These are phyloP conservation scores for Fusarium subtropicale DNA, from an alignment of 2,329 filamentous ascomycete species.

Conservation along the genomic window DNA sequence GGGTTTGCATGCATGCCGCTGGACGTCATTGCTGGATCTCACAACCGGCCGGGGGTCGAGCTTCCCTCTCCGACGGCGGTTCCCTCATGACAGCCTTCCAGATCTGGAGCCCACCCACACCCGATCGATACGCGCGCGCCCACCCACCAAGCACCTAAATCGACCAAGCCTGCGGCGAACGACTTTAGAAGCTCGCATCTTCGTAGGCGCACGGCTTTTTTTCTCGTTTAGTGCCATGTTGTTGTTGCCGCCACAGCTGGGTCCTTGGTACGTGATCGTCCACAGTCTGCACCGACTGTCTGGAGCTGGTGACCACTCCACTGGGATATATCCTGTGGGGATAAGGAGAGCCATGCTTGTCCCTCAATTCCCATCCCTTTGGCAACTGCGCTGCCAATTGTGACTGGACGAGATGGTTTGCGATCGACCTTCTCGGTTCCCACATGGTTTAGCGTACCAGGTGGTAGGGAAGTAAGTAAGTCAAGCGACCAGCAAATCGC, in stretches of 20 bases:
- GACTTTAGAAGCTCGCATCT: constrained; percentile 21
- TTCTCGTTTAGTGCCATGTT: constrained; percentile 26
- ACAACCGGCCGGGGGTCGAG: constrained; percentile 37
- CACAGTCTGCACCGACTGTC: constrained; percentile 24
- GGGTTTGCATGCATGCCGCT: constrained; percentile 27
- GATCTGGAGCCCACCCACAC: constrained; percentile 41
- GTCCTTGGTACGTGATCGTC: constrained; percentile 23
- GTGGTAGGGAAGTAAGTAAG: constrained; percentile 12
- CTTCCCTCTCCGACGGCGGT: constrained; percentile 31
- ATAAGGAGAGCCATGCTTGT: neutral
- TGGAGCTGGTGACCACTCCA: constrained; percentile 28
- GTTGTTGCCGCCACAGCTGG: constrained; percentile 13
- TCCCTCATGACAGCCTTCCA: constrained; percentile 42
- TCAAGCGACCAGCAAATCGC: neutral
- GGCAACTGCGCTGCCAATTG: constrained; percentile 2
- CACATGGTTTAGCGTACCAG: constrained; percentile 21
- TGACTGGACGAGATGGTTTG: constrained; percentile 23
- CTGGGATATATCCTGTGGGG: constrained; percentile 21
- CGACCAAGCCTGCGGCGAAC: constrained; percentile 25
- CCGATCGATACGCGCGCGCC: constrained; percentile 36
- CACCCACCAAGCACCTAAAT: constrained; percentile 35
- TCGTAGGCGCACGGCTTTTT: constrained; percentile 17
- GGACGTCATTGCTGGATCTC: constrained; percentile 41
- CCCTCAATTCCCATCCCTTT: constrained; percentile 16
- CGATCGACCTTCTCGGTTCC: constrained; percentile 31